Evolutionary conservation across 1,284 basidiomycete genomes (phyloP).

Genomic region (Puccinia polysora): DNA sequence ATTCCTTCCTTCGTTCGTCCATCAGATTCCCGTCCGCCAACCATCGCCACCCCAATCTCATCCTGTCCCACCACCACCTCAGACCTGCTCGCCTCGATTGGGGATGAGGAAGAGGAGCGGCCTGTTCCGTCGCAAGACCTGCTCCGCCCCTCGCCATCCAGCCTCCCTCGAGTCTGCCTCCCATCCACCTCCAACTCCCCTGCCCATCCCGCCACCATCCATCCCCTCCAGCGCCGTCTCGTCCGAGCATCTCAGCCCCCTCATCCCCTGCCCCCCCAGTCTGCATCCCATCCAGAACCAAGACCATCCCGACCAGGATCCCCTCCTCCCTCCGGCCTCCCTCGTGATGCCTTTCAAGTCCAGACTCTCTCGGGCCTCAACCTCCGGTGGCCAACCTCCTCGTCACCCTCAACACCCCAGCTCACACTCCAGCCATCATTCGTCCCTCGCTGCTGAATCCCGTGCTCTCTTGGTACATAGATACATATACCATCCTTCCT

Average conservation of each 20-base stretch:
- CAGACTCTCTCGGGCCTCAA: not conserved
- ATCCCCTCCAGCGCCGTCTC: too few relatives aligned
- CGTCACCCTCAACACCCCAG: not conserved
- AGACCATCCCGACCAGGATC: not conserved
- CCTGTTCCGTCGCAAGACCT: conserved; percentile 32
- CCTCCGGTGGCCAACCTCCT: too few relatives aligned
- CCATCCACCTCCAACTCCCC: not conserved
- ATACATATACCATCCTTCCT: not conserved
- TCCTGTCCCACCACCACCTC: not conserved
- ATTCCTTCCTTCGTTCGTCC: not conserved
- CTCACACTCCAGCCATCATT: not conserved
- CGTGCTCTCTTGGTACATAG: not conserved
- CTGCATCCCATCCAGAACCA: not conserved
- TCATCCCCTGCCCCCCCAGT: too few relatives aligned
- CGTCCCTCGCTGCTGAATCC: not conserved
- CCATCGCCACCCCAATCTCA: not conserved
- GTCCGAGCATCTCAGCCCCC: too few relatives aligned
- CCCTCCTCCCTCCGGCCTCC: not conserved
- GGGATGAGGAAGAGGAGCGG: conserved; percentile 39
- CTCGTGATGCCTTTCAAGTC: conserved; percentile 4
- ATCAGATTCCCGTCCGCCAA: not conserved
- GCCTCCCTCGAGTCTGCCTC: not conserved
- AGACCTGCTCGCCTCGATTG: conserved; percentile 4
- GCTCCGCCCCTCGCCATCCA: not conserved
- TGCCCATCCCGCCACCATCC: not conserved